These are phyloP conservation scores for Daldinia childiae DNA, from an alignment of 495 filamentous ascomycete genomes.

Conservation along the genomic window DNA sequence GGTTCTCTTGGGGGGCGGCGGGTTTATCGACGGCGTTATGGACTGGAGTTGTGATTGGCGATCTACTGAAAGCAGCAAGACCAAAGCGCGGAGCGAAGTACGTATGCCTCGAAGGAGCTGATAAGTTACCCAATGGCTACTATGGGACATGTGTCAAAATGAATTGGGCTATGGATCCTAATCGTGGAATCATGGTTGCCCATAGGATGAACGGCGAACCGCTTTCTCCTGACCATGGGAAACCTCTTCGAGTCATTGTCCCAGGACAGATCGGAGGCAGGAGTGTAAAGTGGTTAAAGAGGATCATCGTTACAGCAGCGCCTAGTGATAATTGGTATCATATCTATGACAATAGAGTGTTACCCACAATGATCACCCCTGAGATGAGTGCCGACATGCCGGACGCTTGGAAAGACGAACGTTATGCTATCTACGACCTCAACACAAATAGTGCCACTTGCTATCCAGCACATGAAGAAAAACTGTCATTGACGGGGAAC, in stretches of 20 bases:
- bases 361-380: constrained; percentile 88
- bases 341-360: constrained; percentile 90
- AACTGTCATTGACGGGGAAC: constrained; percentile 60
- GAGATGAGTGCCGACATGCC: constrained; percentile 80
- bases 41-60: constrained; percentile 82
- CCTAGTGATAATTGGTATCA: constrained; percentile 98
- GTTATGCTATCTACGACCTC: constrained; percentile 95
- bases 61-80: constrained; percentile 74
- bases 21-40: constrained; percentile 90
- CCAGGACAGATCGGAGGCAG: constrained; percentile 94
- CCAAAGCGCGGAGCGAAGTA: constrained; percentile 79
- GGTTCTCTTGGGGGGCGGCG: constrained; percentile 95
- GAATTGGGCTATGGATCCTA: constrained; percentile 87
- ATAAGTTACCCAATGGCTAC: constrained; percentile 87
- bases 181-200: constrained; percentile 87
- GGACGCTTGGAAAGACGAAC: constrained; percentile 87
- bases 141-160: constrained; percentile 92
- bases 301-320: constrained; percentile 75
- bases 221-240: constrained; percentile 87
- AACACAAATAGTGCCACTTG: constrained; percentile 87
- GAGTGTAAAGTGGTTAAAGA: constrained; percentile 96
- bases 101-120: constrained; percentile 93
- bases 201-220: constrained; percentile 93
- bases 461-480: constrained; percentile 84
- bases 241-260: constrained; percentile 83